Percentiles rank a stretch among this genome's conserved stretches.
These are phyloP conservation scores for Rosa lucieae DNA, from an alignment of 306 rosid genomes.

Conservation along the genomic window DNA sequence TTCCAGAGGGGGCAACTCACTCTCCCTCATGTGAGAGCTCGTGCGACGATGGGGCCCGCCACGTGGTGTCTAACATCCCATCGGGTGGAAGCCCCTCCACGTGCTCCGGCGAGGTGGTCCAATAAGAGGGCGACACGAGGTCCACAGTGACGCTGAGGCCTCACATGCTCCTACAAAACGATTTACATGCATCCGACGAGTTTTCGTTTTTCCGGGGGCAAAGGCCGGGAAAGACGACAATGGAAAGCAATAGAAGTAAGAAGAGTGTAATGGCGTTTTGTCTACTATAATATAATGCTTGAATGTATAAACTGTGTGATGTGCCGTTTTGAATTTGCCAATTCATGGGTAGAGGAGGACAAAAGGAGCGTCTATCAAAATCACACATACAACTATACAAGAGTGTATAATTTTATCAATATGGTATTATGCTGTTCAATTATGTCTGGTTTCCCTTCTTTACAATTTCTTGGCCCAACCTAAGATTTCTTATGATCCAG, in stretches of 20 bases:
- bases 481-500: no score
- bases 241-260: conserved; percentile 11
- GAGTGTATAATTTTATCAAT: no score
- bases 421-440: no score
- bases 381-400: background rate
- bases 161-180: conserved; percentile 30
- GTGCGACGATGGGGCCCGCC: conserved; percentile 54
- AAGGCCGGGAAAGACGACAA: conserved; percentile 20
- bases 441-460: no score
- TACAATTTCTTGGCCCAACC: no score
- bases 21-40: conserved; percentile 56
- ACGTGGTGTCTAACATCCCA: conserved; percentile 34
- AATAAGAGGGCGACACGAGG: conserved; percentile 1
- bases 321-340: background rate
- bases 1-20: conserved; percentile 22
- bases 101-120: conserved; percentile 24
- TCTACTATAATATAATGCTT: background rate
- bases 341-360: background rate
- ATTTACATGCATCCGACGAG: background rate
- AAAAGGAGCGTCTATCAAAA: background rate
- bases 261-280: conserved; percentile 6
- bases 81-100: conserved; percentile 17
- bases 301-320: background rate
- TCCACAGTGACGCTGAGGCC: background rate
- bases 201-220: background rate